Percentiles rank a stretch among this genome's conserved stretches.
These are phyloP conservation scores for Cystoisospora suis DNA, from an alignment of 169 alveolate species.

Conservation along the genomic window DNA sequence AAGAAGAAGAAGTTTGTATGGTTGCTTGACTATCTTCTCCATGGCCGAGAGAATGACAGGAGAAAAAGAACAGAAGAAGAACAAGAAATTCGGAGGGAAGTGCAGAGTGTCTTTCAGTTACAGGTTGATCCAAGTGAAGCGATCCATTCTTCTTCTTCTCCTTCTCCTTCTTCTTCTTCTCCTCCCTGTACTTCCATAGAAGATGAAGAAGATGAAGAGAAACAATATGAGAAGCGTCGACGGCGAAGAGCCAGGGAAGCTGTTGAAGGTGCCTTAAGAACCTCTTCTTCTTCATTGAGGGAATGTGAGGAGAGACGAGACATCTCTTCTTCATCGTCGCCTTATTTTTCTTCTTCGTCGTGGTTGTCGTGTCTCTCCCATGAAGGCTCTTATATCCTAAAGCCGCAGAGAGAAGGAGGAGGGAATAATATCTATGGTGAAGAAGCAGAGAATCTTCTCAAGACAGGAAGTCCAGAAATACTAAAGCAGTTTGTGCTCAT, in stretches of 20 bases:
- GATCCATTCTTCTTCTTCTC: neutral
- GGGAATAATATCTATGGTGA: constrained; percentile 80
- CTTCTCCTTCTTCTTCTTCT: neutral
- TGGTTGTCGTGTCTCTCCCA: too few species aligned
- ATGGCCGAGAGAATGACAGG: neutral
- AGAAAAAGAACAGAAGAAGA: too few species aligned
- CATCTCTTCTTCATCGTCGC: too few species aligned
- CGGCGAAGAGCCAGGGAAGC: neutral
- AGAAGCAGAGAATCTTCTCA: constrained; percentile 64
- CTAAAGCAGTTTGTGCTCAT: constrained; percentile 69
- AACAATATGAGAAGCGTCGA: neutral
- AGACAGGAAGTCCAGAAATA: constrained; percentile 45
- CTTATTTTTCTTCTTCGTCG: too few species aligned
- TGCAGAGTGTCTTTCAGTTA: constrained; percentile 35
- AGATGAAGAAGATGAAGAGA: neutral
- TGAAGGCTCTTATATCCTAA: too few species aligned
- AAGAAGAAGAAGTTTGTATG: neutral
- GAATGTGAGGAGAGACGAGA: too few species aligned
- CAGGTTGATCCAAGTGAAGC: constrained; percentile 45
- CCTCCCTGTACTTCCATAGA: neutral
- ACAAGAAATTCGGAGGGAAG: neutral
- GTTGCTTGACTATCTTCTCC: constrained; percentile 14
- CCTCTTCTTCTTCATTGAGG: too few species aligned
- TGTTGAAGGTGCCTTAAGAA: too few species aligned
- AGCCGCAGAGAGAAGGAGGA: constrained; percentile 88